phyloP scores from a whole-genome alignment of 192 early-diverging fungal species.

The Entomortierella parvispora region DNA sequence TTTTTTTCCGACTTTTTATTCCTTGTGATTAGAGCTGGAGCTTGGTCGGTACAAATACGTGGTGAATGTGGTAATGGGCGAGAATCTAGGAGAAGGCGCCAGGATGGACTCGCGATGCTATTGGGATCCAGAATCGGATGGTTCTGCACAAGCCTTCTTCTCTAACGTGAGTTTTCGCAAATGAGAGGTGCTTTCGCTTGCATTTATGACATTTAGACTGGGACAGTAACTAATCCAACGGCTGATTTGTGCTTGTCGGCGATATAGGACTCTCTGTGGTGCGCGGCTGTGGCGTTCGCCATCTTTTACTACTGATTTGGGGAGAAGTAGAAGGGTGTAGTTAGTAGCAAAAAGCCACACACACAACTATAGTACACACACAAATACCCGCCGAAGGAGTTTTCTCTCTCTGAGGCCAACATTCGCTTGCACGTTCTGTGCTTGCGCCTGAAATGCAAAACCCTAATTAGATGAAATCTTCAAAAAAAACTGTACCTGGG shows the following conservation, averaged over 20 bases:
- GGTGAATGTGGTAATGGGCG: conserved; percentile 47
- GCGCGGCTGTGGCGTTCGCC: conserved; percentile 44
- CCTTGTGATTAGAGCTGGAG: conserved; percentile 23
- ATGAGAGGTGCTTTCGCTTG: neutral
- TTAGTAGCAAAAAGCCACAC: neutral
- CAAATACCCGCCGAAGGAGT: neutral
- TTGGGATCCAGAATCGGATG: conserved; percentile 52
- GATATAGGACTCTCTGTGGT: conserved; percentile 49
- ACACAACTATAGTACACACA: neutral
- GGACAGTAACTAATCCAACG: no score
- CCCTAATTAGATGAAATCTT: neutral
- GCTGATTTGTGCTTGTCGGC: neutral
- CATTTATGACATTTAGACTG: neutral
- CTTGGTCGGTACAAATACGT: conserved; percentile 49
- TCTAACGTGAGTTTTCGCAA: conserved; percentile 25
- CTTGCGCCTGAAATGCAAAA: neutral
- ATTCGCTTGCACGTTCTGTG: no score
- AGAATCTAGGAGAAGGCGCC: conserved; percentile 42
- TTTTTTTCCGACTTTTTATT: neutral
- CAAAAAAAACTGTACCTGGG: neutral
- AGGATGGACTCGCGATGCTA: conserved; percentile 51
- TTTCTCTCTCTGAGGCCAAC: neutral
- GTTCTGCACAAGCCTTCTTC: conserved; percentile 51
- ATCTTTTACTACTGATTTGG: conserved; percentile 39
- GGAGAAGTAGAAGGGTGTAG: neutral